phyloP scores from a whole-genome alignment of 495 filamentous ascomycete genomes.

The Hypomontagnella monticulosa region DNA sequence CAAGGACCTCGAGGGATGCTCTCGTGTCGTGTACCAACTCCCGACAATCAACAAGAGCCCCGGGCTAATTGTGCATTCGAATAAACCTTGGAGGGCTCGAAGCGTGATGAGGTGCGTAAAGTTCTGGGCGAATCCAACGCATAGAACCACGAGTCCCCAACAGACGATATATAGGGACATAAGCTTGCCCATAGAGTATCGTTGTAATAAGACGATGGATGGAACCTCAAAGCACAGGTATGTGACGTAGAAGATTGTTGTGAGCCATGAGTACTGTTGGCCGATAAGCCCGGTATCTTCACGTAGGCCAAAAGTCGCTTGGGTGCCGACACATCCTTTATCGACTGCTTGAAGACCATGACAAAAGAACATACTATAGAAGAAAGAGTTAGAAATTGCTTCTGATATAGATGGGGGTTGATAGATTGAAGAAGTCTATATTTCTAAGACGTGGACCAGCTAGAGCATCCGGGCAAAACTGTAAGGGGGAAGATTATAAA shows the following conservation, averaged over 20 bases:
- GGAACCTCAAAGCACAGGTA: constrained; percentile 40
- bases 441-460: no score
- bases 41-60: constrained; percentile 47
- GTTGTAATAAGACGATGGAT: constrained; percentile 34
- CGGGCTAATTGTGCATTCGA: constrained; percentile 49
- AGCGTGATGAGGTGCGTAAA: constrained; percentile 36
- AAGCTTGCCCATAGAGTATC: constrained; percentile 29
- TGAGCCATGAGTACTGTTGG: constrained; percentile 41
- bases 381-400: neutral
- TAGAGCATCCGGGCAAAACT: no score
- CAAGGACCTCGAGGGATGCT: constrained; percentile 46
- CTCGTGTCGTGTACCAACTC: constrained; percentile 47
- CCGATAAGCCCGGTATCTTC: constrained; percentile 40
- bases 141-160: constrained; percentile 38
- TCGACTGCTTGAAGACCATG: constrained; percentile 41
- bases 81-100: constrained; percentile 44
- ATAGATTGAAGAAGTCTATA: no score
- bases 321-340: constrained; percentile 37
- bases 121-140: constrained; percentile 36
- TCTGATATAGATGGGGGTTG: no score
- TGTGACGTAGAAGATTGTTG: constrained; percentile 40
- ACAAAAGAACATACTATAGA: constrained; percentile 39
- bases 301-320: constrained; percentile 41
- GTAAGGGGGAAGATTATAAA: neutral
- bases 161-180: constrained; percentile 27